Base-by-base conservation (phyloP, 2,329 filamentous ascomycete genomes). In the Stagonosporopsis vannaccii region DNA sequence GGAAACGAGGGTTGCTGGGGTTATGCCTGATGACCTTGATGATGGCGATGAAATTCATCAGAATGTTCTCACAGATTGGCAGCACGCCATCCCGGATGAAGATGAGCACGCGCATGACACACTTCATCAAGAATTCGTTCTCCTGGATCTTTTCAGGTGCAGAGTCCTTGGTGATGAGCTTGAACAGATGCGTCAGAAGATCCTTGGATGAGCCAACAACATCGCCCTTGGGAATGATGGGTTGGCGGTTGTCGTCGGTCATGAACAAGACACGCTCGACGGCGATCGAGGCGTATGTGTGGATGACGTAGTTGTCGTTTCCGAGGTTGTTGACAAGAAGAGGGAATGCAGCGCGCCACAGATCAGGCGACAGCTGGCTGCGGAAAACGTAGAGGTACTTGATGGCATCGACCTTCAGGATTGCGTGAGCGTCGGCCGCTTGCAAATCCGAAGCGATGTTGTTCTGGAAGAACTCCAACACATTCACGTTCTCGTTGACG, bases 81-180 rank as follows among this genome's bases (percentile, higher is more conserved):
- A 88, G 78, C 13, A 94, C 86, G 25, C 87, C 90, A 43, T 97
- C 93, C 73, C 90, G 91, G 76, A 98, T 90, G 61, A 98, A 93
- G 63, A 99, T 92, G 58, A 99, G 82, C 12, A 99, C 94, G 67
- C 95, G 87, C 95, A 99, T 99, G 53, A 97, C 92, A 70, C 95
- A 99, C 68, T 92, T 91, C 93, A 99, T 98, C 71, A 99, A 77
- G 75, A 98, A 99, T 74, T 99, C 95, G 72, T 99, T 99, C 78
- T 99, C 95, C 73, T 99, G 95, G 59, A 99, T 87, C 82, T 98
- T 99, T 62, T 94, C 87, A 1, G 96, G 90, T 11, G 90, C 89
- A 4, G 84, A 82, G 67, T 97, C 90, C 72, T 90, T 91, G 72
- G 96, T 90, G 63, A 99, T 92, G 48, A 99, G 83, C 62, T 89